A percentile compares a stretch with the other conserved stretches of the same genome.
Conservation (phyloP, 176 grass and related monocot genomes). For the Carex scoparia region DNA sequence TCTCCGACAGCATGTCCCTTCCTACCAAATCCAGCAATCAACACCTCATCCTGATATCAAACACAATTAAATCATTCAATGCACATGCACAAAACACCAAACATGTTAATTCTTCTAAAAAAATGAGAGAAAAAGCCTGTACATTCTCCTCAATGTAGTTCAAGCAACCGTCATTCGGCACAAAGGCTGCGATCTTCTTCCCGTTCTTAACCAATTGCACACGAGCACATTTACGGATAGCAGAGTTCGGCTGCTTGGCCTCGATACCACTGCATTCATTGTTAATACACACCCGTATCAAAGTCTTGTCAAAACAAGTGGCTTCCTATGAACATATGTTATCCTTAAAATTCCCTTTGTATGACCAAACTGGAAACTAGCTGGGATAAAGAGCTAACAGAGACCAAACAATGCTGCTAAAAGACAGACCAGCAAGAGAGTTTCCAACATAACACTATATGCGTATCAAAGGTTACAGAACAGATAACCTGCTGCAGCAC, state of each 20-base stretch:
- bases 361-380: not conserved
- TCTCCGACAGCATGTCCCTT: constrained; percentile 15
- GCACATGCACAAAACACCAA: not conserved
- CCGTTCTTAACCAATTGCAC: constrained; percentile 25
- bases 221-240: constrained; percentile 23
- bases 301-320: not conserved
- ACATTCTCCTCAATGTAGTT: constrained; percentile 27
- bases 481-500: not conserved
- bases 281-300: not conserved
- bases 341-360: not conserved
- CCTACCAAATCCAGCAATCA: constrained; percentile 26
- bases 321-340: not conserved
- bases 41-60: constrained; percentile 15
- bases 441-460: not conserved
- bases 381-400: not conserved
- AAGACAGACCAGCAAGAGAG: not conserved
- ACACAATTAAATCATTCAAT: not conserved
- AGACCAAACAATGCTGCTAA: not conserved
- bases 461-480: not conserved
- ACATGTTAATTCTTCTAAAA: not conserved
- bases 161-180: constrained; percentile 25
- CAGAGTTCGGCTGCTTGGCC: constrained; percentile 24
- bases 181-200: constrained; percentile 18
- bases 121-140: not conserved
- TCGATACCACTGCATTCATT: constrained; percentile 12